Base-by-base conservation (phyloP, 306 rosid species). In the Corylus avellana region DNA sequence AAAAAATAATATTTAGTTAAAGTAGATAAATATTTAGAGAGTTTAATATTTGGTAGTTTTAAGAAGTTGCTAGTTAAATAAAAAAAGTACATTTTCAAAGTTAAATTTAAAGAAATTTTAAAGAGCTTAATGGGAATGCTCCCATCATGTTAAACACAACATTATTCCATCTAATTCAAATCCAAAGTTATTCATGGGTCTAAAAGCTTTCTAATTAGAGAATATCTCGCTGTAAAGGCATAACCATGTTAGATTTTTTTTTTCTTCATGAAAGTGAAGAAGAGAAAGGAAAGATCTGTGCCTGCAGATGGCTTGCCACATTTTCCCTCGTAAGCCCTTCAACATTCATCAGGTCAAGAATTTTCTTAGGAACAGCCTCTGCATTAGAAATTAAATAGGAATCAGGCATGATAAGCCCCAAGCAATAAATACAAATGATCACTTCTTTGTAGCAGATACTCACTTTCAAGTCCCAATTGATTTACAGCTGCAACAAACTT, bases 281-380 rank as follows among this genome's bases (percentile, higher is more conserved):
- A 62, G 74, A 51, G 70, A 67, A 14, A 2, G 62, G 78, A 80
- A 74, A n/a, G 77, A 75, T 85, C 29, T 77, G 54, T 81, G 83
- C 98, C 97, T 94, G 97, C 46, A 94, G 86, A 86, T 94, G 98
- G 83, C 98, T 94, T 10, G 97, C 97, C 76, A 94, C 97, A 67
- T 92, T 92, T 86, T 94, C 97, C 80, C 97, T 86, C 39, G 98
- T 89, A 37, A 94, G 90, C 53, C 97, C 97, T 82, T 94, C 93
- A 37, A 87, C 90, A 84, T 94, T 90, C 98, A 94, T 92, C 77
- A 91, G 50, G 77, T 92, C 97, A 57, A 92, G 91, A 81, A 92
- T 91, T 85, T 86, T 92, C 89, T 91, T 92, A 0, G 98, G 98
- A 75, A 89, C 88, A 32, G 97, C 98, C 81, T 85, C 98, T 94